phyloP scores from a whole-genome alignment of 2,329 filamentous ascomycete species.

The Leptosphaerulina australis region DNA sequence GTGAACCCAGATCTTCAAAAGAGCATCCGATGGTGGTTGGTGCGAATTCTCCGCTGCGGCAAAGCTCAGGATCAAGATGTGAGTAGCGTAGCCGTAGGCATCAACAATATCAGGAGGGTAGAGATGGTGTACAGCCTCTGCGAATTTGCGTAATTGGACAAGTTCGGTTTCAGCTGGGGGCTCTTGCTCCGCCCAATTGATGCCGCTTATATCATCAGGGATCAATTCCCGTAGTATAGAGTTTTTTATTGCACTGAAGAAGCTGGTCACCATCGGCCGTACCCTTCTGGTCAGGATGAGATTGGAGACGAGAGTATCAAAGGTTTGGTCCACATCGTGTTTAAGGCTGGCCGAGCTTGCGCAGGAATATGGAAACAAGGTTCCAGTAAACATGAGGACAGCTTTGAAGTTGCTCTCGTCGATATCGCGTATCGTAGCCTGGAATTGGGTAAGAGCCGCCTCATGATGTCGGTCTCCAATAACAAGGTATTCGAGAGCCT shows the following conservation, averaged over 20 bases:
- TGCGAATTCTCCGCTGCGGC: constrained; percentile 19
- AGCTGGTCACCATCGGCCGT: constrained; percentile 32
- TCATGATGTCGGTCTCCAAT: constrained; percentile 34
- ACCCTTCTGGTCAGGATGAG: constrained; percentile 31
- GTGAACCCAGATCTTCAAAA: constrained; percentile 39
- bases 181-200: constrained; percentile 25
- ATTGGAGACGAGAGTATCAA: constrained; percentile 33
- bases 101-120: constrained; percentile 39
- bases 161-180: constrained; percentile 29
- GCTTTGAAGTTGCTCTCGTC: constrained; percentile 50
- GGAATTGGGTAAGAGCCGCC: constrained; percentile 29
- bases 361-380: constrained; percentile 34
- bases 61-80: constrained; percentile 31
- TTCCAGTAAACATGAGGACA: constrained; percentile 34
- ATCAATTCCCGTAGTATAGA: constrained; percentile 25
- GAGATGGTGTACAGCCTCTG: constrained; percentile 30
- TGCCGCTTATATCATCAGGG: constrained; percentile 27
- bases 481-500: constrained; percentile 20
- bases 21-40: constrained; percentile 29
- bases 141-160: constrained; percentile 32
- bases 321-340: constrained; percentile 24
- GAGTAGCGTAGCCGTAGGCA: constrained; percentile 34
- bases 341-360: constrained; percentile 20
- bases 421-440: constrained; percentile 36
- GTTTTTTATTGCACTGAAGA: constrained; percentile 19